Conservation (phyloP, 2,329 filamentous ascomycete species). For the Verticillium klebahnii region DNA sequence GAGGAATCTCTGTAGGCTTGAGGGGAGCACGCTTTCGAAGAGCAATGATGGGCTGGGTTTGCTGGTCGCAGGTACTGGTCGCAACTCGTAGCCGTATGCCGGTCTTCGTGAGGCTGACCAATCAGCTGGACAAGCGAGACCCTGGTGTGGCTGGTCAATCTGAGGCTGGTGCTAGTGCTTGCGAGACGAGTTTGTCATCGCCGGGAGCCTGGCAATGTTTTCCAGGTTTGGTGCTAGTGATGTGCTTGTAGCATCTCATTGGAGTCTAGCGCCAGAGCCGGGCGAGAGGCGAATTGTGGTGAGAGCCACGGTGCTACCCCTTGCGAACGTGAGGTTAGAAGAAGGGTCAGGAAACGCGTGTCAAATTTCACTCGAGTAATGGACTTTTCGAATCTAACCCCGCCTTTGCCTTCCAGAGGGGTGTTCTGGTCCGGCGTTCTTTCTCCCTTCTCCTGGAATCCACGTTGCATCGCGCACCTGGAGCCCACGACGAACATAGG, state of each 20-base stretch:
- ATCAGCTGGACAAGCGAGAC: not conserved
- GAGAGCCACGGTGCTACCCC: not conserved
- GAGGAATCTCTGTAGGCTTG: not conserved
- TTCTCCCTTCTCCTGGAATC: no score
- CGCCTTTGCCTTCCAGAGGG: no score
- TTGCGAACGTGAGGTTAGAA: no score
- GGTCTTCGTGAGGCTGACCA: not conserved
- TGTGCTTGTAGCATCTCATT: not conserved
- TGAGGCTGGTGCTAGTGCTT: not conserved
- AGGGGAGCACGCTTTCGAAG: not conserved
- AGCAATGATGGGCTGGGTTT: not conserved
- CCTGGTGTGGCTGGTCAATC: not conserved
- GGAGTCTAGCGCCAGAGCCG: not conserved
- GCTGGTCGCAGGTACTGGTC: not conserved
- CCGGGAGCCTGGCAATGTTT: not conserved
- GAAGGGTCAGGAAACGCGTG: no score
- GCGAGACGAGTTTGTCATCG: not conserved
- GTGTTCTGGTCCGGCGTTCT: no score
- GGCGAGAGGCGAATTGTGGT: not conserved
- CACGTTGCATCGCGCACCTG: no score
- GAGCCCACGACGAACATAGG: no score
- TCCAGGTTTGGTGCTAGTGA: not conserved
- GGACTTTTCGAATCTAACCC: no score
- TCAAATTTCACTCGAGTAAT: no score
- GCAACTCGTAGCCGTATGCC: not conserved